Evolutionary conservation across 352 stramenopile species (phyloP).

Genomic region (Globisporangium echinulatum): DNA sequence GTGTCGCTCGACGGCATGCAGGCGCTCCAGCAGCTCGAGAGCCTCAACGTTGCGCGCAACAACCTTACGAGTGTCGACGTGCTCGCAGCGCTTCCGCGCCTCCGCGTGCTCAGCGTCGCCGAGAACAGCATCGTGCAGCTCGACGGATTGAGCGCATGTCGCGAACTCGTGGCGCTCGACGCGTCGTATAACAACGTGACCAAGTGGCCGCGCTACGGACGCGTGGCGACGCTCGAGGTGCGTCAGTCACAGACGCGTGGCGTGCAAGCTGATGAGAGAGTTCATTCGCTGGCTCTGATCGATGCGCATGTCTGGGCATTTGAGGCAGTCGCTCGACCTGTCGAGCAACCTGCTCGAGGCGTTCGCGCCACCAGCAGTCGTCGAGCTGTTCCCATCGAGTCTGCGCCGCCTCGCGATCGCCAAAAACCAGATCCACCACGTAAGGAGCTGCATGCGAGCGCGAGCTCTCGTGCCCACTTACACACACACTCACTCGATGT

Average conservation of each 20-base stretch:
- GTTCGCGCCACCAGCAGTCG: slow-evolving; percentile 19
- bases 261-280: neutral
- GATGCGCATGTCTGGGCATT: neutral
- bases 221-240: slow-evolving; percentile 41
- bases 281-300: neutral
- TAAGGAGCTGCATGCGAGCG: slow-evolving; percentile 6
- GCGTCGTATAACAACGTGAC: slow-evolving; percentile 52
- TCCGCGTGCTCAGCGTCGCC: slow-evolving; percentile 47
- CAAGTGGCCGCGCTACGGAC: slow-evolving; percentile 42
- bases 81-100: slow-evolving; percentile 23
- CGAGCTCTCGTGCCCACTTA: neutral
- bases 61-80: slow-evolving; percentile 36
- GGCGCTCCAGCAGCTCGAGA: slow-evolving; percentile 31
- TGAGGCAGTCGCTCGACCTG: slow-evolving; percentile 41
- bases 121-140: slow-evolving; percentile 51
- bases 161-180: slow-evolving; percentile 38
- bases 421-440: slow-evolving; percentile 61
- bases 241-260: neutral
- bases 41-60: slow-evolving; percentile 45
- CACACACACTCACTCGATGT: neutral
- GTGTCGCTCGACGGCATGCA: slow-evolving; percentile 46
- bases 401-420: slow-evolving; percentile 42
- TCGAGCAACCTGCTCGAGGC: slow-evolving; percentile 49
- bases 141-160: slow-evolving; percentile 27
- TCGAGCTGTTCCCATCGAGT: slow-evolving; percentile 27